Percentiles rank a stretch among this genome's conserved stretches.
Evolutionary conservation across 176 grass and related monocot genomes (phyloP).

Genomic region (Oryza punctata): DNA sequence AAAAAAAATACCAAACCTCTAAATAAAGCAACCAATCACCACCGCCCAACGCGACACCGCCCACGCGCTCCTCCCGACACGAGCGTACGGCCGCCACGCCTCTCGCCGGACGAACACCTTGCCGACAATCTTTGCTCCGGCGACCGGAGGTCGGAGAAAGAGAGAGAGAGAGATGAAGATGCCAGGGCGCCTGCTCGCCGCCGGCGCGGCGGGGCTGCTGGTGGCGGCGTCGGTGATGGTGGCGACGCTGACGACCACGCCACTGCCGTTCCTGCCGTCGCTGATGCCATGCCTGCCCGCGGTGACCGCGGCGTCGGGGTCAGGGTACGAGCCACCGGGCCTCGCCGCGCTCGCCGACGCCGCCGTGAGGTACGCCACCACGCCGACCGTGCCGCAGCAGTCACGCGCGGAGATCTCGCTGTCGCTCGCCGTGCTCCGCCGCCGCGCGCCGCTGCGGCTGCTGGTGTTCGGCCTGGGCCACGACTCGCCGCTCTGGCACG

Average conservation of each 20-base stretch:
- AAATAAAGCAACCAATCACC: conserved; percentile 39
- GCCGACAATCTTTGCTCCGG: neutral
- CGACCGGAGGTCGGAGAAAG: neutral
- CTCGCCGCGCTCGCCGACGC: conserved; percentile 20
- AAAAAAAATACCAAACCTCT: neutral
- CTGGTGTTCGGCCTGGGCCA: conserved; percentile 55
- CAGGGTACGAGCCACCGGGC: conserved; percentile 31
- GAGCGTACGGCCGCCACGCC: neutral
- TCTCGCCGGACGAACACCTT: neutral
- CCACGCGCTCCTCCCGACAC: neutral
- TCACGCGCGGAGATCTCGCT: conserved; percentile 50
- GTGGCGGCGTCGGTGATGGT: conserved; percentile 27
- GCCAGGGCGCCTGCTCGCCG: conserved; percentile 16
- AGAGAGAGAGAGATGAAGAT: conserved; percentile 17
- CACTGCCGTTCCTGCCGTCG: conserved; percentile 17
- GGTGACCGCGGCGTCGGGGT: neutral
- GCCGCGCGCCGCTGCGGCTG: conserved; percentile 50
- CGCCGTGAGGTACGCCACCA: conserved; percentile 30
- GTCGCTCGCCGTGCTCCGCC: conserved; percentile 51
- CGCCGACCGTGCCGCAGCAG: conserved; percentile 50
- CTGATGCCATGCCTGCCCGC: conserved; percentile 35
- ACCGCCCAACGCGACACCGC: neutral
- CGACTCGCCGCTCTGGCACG: conserved; percentile 60
- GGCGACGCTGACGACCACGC: conserved; percentile 12
- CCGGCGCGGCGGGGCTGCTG: conserved; percentile 24